Evolutionary conservation across 495 filamentous ascomycete species (phyloP), one percentile per base, ranked within the genome.

Genomic region (Beverwykella pulmonaria): DNA sequence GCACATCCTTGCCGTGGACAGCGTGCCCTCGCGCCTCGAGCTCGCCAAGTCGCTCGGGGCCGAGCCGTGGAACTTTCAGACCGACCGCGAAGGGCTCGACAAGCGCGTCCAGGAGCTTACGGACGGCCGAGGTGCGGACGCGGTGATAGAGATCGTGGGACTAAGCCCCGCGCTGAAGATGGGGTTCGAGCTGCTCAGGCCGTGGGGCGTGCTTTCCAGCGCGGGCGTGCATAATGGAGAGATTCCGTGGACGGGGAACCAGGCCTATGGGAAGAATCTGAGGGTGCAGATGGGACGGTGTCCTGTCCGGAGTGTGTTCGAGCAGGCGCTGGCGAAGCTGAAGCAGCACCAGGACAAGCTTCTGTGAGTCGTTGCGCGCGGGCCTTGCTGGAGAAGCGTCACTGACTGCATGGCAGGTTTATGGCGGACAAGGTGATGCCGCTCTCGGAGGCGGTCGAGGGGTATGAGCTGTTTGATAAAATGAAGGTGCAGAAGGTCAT

Each of bases 401-500:
- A 60, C 58, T 73, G 34, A 59, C 44, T 66, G 48, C 65, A 77
- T 46, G 75, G 50, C 61, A 77, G 92, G 46, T 97, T 97, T 80
- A 95, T 97, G 91, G 86, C 88, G 8, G 92, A 96, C 63, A 92
- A 93, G 74, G 89, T 96, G 71, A 96, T 97, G 91, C 90, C 91
- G 22, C 81, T 97, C 46, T 84, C 84, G 2, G 80, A 92, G 65
- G 94, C 92, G 1, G 87, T 92, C 15, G 90, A 93, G 74, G 94
- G 89, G 9, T 97, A 96, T 78, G 89, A 95, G 44, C 75, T 97
- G 22, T 97, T 97, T 79, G 90, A 98, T 71, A 86, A 87, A 65
- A 92, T 93, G 91, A 88, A 94, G 79, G 91, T 86, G 59, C 92
- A 97, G 71, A 98, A 98, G 82, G 89, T 91, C 29, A 78, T 88